Evolutionary conservation across 176 grass and related monocot species (phyloP), one percentile per base, ranked within the genome.

Genomic region (Themeda triandra): DNA sequence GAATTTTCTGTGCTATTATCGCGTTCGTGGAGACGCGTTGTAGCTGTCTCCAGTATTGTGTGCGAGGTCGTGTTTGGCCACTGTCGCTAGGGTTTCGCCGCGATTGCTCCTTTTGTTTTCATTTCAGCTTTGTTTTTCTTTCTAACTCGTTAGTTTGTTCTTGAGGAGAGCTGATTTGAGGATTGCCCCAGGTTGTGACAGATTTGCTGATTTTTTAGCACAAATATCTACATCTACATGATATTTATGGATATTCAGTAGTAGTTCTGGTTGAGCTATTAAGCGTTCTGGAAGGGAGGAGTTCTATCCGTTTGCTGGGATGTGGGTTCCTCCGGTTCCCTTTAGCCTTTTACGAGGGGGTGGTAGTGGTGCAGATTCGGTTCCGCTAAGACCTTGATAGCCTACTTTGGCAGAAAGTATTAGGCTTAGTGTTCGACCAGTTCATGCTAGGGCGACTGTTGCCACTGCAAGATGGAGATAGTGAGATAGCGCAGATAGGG

Each of bases 21-120:
- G 27, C 36, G 56, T 60, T 25, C 56, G 23, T 25, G n/a, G 67
- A 58, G 19, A 18, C 17, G 36, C 10, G 32, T 74, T 19, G 6
- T n/a, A 30, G 37, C 64, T 90, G 42, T 77, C 18, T 45, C 29
- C 37, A 29, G 41, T 71, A n/a, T 73, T 69, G 13, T 25, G 63
- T 35, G 32, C 28, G 76, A 64, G 40, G 71, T 30, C 27, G 54
- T 46, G 30, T 75, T 42, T 75, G 24, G 63, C 23, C 25, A 37
- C 85, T 91, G 69, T 21, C 19, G 49, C 85, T 91, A 91, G 89
- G 85, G 85, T 91, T 91, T 91, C 81, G 35, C 24, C 76, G 35
- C 10, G 13, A 80, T 30, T 49, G 68, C 37, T 63, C 27, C 69
- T 30, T 30, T 65, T 65, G 31, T 30, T 65, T 60, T 32, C 7